Base-by-base conservation (phyloP, 208 protist species). In the Trichomonas gallinae region DNA sequence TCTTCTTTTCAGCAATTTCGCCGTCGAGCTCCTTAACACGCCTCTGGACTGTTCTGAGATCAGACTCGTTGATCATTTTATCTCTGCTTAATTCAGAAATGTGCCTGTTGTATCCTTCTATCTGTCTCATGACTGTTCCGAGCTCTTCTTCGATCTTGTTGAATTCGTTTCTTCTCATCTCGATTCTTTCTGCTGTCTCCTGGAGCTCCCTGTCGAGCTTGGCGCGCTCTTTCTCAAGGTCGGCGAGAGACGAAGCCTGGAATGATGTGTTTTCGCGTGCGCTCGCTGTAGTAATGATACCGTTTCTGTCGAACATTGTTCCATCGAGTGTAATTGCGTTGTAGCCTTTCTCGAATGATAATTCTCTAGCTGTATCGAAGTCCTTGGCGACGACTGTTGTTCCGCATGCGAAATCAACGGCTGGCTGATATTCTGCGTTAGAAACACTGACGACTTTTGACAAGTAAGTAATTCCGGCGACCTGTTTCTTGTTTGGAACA, bases 231-330 rank as follows among this genome's bases (percentile, higher is more conserved):
- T 87, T 44, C 97, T 96, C 46, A 96, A 82, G 34, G 13, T 81
- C 17, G 34, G 4, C 10, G 63, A 36, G 0, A 26, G 26, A 40
- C 1, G 17, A 23, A 51, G 17, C n/a, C 15, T 23, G 10, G 31
- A 51, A 51, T 51, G 15, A 26, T 48, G 87, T 42, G 17, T 93
- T 51, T 4, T 48, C 23, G 36, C 48, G 23, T 26, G 63, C 49
- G n/a, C 13, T 93, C 26, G 97, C 97, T 9, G 96, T 96, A 38
- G 97, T 97, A 9, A 97, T 97, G 23, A 97, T 89, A 51, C 97
- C 97, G 26, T 49, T 97, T 42, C 96, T 97, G 46, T 97, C 85
- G 26, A 98, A 96, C 23, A 97, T 85, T 40, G 44, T 96, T 26
- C 97, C 97, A 85, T 97, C 97, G 2, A 96, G 0, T 38, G 97